Conservation (phyloP, 2,329 filamentous ascomycete species). For the Aspergillus viridinutans region DNA sequence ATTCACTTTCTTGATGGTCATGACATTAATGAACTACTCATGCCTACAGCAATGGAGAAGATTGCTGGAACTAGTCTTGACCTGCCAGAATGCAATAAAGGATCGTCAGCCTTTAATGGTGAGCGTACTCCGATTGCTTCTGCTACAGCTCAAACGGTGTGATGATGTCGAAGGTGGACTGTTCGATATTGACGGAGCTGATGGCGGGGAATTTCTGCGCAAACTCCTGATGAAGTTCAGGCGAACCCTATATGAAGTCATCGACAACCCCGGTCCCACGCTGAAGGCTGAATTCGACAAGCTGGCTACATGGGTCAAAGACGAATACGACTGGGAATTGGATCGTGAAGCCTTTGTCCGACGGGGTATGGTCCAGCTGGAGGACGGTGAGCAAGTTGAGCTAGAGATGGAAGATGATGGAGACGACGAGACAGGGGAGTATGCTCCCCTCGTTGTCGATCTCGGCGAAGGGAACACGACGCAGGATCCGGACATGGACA, state of each 20-base stretch:
- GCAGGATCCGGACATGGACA: not conserved
- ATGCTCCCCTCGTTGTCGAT: conserved; percentile 59
- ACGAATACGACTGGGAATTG: conserved; percentile 56
- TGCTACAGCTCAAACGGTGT: conserved; percentile 52
- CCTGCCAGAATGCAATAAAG: conserved; percentile 50
- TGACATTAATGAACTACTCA: conserved; percentile 63
- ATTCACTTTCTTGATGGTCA: conserved; percentile 59
- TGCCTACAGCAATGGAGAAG: conserved; percentile 65
- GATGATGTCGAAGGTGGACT: conserved; percentile 58
- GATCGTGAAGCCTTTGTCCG: conserved; percentile 50
- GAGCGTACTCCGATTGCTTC: conserved; percentile 47
- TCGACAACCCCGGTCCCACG: conserved; percentile 27
- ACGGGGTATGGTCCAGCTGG: conserved; percentile 56
- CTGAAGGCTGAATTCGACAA: conserved; percentile 53
- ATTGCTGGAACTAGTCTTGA: conserved; percentile 54
- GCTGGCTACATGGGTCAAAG: conserved; percentile 52
- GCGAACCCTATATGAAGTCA: conserved; percentile 47
- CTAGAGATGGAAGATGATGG: conserved; percentile 57
- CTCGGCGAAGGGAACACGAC: conserved; percentile 19
- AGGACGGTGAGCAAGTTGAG: conserved; percentile 61
- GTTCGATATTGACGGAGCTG: conserved; percentile 53
- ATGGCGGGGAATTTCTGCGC: conserved; percentile 51
- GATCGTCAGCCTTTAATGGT: conserved; percentile 50
- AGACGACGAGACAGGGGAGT: conserved; percentile 62
- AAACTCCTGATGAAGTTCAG: conserved; percentile 52